Percentiles rank a stretch among this genome's conserved stretches.
These are phyloP conservation scores for Coccomyxa sp. DNA, from an alignment of 139 green algal species.

Conservation along the genomic window DNA sequence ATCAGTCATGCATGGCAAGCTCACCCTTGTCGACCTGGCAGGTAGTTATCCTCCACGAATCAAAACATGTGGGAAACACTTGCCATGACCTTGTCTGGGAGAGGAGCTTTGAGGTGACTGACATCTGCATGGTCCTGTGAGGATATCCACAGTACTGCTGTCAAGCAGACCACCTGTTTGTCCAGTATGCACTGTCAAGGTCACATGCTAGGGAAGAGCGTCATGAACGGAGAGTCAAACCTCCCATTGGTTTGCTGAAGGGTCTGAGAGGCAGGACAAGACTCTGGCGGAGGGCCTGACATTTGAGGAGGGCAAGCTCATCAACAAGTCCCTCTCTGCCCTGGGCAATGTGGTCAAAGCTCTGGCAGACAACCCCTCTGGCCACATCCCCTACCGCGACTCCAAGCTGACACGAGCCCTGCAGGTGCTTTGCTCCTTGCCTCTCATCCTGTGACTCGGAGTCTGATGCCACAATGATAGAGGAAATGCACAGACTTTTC, in stretches of 20 bases:
- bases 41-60: too few relatives aligned
- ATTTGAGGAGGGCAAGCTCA: slow-evolving; percentile 64
- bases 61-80: too few relatives aligned
- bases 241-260: background rate
- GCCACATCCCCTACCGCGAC: slow-evolving; percentile 70
- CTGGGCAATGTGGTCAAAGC: slow-evolving; percentile 76
- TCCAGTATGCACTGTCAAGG: too few relatives aligned
- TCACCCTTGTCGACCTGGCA: slow-evolving; percentile 51
- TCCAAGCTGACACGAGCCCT: slow-evolving; percentile 34
- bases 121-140: too few relatives aligned
- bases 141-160: too few relatives aligned
- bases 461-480: background rate
- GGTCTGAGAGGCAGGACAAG: slow-evolving; percentile 25
- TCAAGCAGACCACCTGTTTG: too few relatives aligned
- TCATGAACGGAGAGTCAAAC: too few relatives aligned
- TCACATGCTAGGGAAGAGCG: too few relatives aligned
- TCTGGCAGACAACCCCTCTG: slow-evolving; percentile 46
- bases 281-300: slow-evolving; percentile 48
- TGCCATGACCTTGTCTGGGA: too few relatives aligned
- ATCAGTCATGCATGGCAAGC: slow-evolving; percentile 44
- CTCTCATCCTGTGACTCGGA: background rate
- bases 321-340: slow-evolving; percentile 75
- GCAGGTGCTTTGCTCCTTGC: background rate
- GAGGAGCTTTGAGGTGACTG: too few relatives aligned
- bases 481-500: background rate